phyloP scores from a whole-genome alignment of 495 filamentous ascomycete species.

The Penicillium steckii region DNA sequence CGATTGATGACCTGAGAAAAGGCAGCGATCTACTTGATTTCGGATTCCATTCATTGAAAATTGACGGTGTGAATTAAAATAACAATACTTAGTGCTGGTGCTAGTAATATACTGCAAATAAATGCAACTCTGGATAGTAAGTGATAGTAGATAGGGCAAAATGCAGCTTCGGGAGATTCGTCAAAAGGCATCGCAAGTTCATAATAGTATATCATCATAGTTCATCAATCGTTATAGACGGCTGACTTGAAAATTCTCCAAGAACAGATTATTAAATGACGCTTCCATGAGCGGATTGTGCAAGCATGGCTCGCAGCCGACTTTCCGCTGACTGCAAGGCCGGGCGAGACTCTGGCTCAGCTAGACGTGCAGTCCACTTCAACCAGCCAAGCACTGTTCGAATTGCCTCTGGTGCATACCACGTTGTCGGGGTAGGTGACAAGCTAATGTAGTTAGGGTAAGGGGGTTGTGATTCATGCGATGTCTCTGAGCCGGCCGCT shows the following conservation, averaged over 20 bases:
- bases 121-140: neutral
- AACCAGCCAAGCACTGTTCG: conserved; percentile 42
- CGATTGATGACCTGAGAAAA: no score
- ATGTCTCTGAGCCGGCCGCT: conserved; percentile 16
- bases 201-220: conserved; percentile 13
- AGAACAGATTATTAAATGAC: neutral
- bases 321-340: conserved; percentile 36
- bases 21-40: neutral
- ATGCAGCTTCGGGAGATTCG: neutral
- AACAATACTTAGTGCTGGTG: no score
- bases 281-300: conserved; percentile 13
- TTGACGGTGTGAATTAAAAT: no score
- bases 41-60: neutral
- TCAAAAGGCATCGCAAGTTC: neutral
- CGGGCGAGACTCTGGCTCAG: conserved; percentile 14
- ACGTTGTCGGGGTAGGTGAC: neutral
- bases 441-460: neutral
- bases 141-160: neutral
- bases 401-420: conserved; percentile 21
- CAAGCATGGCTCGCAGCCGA: conserved; percentile 39
- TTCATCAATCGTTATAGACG: conserved; percentile 5
- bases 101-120: neutral
- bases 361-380: conserved; percentile 21
- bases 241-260: neutral
- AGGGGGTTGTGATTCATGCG: neutral